Evolutionary conservation across 331 rosid genomes (phyloP), one percentile per base, ranked within the genome.

Genomic region (Spiraea crenata): DNA sequence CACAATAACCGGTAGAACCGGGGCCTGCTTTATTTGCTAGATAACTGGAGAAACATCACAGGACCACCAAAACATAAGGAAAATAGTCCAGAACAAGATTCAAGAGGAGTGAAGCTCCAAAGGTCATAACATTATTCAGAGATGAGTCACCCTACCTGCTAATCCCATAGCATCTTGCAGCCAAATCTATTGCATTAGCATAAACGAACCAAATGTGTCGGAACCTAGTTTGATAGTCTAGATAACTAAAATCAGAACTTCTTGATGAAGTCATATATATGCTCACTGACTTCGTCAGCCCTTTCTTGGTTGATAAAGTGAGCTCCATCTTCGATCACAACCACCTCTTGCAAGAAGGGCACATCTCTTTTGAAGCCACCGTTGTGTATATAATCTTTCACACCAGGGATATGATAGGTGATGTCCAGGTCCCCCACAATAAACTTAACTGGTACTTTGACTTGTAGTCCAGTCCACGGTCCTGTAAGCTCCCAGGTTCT

Each of bases 401-500:
- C 75, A 13, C 90, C 95, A 3, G 96, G 96, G 25, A 77, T 64
- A 78, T 84, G 70, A 44, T 89, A 92, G 34, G 95, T 77, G 13
- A 76, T 6, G 82, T 92, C 95, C 52, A 77, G 76, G 55, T 84
- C 96, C 8, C 98, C 98, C 42, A 89, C 85, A 17, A 92, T 89
- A 73, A 92, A 92, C 83, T 87, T 89, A 6, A 77, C 86, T 0
- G 98, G 98, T n/a, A 89, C 91, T 82, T 92, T 90, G 66, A 92
- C 80, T 76, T 85, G 91, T 47, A 60, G 81, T 54, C 95, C 83
- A 3, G 85, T 85, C 98, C 98, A 92, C 0, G 92, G 77, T 4
- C 88, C 95, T 2, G 87, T 87, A 17, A 86, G 84, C 78, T 89
- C 96, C 96, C 96, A 92, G 59, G 78, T 92, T 76, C 96, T 92